These are phyloP conservation scores for Brassica incana DNA, from an alignment of 345 rosid genomes.

Conservation along the genomic window DNA sequence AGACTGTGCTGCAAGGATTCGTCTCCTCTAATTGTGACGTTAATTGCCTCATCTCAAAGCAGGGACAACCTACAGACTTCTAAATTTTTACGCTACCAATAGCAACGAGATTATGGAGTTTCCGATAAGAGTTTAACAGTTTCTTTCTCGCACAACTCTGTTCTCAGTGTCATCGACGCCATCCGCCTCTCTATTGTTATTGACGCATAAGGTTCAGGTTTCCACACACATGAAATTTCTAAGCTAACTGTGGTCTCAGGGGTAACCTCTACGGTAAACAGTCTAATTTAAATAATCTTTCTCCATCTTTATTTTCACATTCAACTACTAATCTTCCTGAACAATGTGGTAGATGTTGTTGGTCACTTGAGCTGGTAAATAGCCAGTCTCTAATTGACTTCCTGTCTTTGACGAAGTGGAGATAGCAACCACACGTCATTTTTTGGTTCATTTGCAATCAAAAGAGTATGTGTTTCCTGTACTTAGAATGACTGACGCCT, in stretches of 20 bases:
- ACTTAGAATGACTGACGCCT: no score
- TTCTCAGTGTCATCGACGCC: not conserved
- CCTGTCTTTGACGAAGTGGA: not conserved
- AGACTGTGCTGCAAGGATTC: no score
- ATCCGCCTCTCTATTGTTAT: not conserved
- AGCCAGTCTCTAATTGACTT: not conserved
- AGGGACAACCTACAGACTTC: no score
- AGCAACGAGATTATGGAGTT: no score
- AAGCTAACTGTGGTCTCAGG: not conserved
- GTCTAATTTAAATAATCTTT: not conserved
- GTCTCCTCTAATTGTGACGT: no score
- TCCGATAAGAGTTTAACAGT: not conserved
- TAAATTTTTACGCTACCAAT: no score
- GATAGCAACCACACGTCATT: no score
- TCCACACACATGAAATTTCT: not conserved
- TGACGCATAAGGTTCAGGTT: no score
- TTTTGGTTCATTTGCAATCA: not conserved
- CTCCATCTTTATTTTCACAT: not conserved
- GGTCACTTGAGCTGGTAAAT: not conserved
- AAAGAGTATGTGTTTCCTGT: not conserved
- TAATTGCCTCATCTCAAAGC: no score
- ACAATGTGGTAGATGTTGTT: not conserved
- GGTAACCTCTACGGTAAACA: not conserved
- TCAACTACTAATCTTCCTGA: not conserved
- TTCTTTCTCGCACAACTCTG: not conserved